phyloP scores from a whole-genome alignment of 441 rosid genomes.

The Lepidium campestre region DNA sequence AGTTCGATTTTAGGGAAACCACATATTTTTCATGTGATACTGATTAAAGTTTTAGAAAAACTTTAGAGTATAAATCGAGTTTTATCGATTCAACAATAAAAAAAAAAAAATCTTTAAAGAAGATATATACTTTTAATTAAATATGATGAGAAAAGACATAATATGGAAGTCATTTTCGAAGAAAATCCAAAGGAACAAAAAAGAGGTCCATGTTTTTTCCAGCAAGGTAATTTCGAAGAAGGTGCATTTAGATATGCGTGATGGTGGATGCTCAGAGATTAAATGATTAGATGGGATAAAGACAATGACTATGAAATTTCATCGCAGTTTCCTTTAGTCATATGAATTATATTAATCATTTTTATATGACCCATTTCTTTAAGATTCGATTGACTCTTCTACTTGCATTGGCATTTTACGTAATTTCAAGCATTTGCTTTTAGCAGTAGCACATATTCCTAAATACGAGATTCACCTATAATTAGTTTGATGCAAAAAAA shows the following conservation, averaged over 20 bases:
- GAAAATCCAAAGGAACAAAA: conserved; percentile 19
- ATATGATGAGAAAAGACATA: neutral
- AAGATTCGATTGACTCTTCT: neutral
- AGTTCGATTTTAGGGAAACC: no score
- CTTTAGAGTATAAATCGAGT: no score
- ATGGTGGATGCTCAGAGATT: conserved; percentile 2
- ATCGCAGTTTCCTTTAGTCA: conserved; percentile 19
- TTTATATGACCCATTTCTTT: neutral
- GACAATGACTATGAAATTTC: conserved; percentile 14
- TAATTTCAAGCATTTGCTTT: conserved; percentile 6
- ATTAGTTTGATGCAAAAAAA: neutral
- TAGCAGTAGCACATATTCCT: neutral
- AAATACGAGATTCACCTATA: neutral
- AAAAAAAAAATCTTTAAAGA: neutral
- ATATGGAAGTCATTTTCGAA: conserved; percentile 11
- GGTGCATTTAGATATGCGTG: conserved; percentile 13
- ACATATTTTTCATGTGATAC: no score
- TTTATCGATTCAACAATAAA: no score
- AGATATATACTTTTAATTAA: no score
- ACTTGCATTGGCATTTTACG: conserved; percentile 18
- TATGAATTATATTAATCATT: neutral
- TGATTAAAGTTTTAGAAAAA: no score
- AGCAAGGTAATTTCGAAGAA: conserved; percentile 26
- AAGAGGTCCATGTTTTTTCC: conserved; percentile 14
- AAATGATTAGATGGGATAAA: conserved; percentile 12